Evolutionary conservation across 441 rosid species (phyloP).

Genomic region (Pelargonium fulgidum): DNA sequence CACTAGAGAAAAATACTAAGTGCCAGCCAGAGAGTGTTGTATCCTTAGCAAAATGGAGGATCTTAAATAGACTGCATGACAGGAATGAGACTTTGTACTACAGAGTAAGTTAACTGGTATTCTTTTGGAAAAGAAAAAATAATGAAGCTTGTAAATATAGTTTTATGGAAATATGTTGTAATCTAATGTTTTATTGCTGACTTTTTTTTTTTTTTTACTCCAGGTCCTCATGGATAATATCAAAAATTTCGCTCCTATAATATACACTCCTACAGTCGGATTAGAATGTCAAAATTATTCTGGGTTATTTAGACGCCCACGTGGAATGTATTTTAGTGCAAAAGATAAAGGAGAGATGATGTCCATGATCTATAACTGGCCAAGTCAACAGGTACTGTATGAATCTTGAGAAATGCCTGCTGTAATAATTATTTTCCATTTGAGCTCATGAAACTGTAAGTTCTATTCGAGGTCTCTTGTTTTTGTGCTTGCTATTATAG

Average conservation of each 20-base stretch:
- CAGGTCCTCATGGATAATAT: constrained; percentile 97
- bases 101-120: constrained; percentile 45
- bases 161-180: background rate
- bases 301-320: constrained; percentile 90
- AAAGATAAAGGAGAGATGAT: constrained; percentile 99
- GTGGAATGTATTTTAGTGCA: constrained; percentile 99
- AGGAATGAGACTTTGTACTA: constrained; percentile 93
- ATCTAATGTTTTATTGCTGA: constrained; percentile 7
- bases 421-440: background rate
- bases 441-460: background rate
- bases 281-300: constrained; percentile 96
- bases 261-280: constrained; percentile 97
- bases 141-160: constrained; percentile 14
- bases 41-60: constrained; percentile 93
- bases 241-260: constrained; percentile 82
- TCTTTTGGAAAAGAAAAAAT: background rate
- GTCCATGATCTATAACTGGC: constrained; percentile 99
- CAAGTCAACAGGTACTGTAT: constrained; percentile 53
- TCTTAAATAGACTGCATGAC: constrained; percentile 89
- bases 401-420: constrained; percentile 13
- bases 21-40: constrained; percentile 58
- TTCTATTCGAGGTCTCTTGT: too few species aligned
- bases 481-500: background rate
- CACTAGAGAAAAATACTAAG: constrained; percentile 71
- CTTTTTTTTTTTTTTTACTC: constrained; percentile 18